These are phyloP conservation scores for Aspergillus ochraceus DNA, from an alignment of 2,329 filamentous ascomycete genomes.

Conservation along the genomic window DNA sequence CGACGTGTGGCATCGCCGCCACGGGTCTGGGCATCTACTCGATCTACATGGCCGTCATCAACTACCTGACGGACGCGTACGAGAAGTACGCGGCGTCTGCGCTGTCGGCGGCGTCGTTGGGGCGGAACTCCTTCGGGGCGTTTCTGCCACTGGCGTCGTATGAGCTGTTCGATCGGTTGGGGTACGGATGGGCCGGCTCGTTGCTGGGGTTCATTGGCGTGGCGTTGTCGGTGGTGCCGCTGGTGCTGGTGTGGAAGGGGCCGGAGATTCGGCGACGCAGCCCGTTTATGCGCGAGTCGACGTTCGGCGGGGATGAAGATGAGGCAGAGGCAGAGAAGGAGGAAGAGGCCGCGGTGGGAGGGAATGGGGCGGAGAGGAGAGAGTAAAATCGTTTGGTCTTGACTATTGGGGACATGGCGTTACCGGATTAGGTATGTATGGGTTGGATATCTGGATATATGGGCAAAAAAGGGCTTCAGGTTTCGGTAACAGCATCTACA, in stretches of 20 bases:
- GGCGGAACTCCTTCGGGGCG: slow-evolving; percentile 47
- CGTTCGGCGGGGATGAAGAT: slow-evolving; percentile 15
- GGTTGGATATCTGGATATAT: background rate
- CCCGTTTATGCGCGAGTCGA: slow-evolving; percentile 33
- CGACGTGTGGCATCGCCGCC: slow-evolving; percentile 31
- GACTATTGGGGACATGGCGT: background rate
- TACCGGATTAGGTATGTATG: background rate
- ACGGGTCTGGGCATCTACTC: slow-evolving; percentile 44
- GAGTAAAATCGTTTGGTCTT: background rate
- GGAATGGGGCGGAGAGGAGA: background rate
- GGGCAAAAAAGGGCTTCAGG: background rate
- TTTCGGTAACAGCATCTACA: background rate
- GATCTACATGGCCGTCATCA: slow-evolving; percentile 51
- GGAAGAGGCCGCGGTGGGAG: background rate
- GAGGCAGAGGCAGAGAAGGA: slow-evolving; percentile 3
- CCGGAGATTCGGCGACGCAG: slow-evolving; percentile 35
- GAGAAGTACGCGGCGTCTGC: slow-evolving; percentile 50
- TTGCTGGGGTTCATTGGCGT: slow-evolving; percentile 46
- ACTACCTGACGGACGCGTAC: slow-evolving; percentile 51
- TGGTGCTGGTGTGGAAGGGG: slow-evolving; percentile 45
- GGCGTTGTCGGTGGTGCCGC: slow-evolving; percentile 40
- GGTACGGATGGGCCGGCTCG: slow-evolving; percentile 45
- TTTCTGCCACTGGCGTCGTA: slow-evolving; percentile 48
- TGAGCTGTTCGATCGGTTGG: slow-evolving; percentile 40
- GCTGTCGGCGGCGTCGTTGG: slow-evolving; percentile 47